Evolutionary conservation across 2,329 filamentous ascomycete species (phyloP), one percentile per base, ranked within the genome.

Genomic region (Gaeumannomyces tritici): DNA sequence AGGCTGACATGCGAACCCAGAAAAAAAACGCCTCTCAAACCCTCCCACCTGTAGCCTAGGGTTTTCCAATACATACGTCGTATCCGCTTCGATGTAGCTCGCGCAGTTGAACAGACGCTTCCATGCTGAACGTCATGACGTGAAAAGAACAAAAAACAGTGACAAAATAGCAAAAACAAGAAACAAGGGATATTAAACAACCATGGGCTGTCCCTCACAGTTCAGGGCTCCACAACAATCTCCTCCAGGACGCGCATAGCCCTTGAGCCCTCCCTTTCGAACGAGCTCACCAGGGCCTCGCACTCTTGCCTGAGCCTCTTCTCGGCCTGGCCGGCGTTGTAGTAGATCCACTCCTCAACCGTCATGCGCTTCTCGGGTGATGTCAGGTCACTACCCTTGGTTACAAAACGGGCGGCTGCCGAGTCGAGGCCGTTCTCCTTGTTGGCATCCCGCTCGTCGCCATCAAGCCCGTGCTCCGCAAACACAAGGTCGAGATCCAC

Each of bases 301-400:
- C 92, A 96, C 72, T 96, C 89, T 47, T 81, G 77, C 70, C 88
- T 88, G 62, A 99, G 78, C 72, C 86, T 88, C 74, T 87, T 85
- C 77, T 98, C 93, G 0, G 90, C 91, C 71, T 88, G 80, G 64
- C 83, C 82, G 0, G 95, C 95, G 67, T 95, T 93, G 74, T 88
- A 84, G 63, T 87, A 80, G 54, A 99, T 89, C 91, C 93, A 99
- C 73, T 97, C 87, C 73, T 96, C 91, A 0, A 98, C 91, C 6
- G 87, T 93, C 93, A 99, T 96, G 51, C 83, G 80, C 78, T 89
- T 92, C 77, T 98, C 95, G 0, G 87, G 84, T 61, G 83, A 89
- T 2, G 84, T 88, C 61, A 99, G 75, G 18, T 83, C 83, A 0
- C 80, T 80, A 15, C 84, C 85, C 54, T 81, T 78, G 62, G 77